Conservation (phyloP, 2,329 filamentous ascomycete species). For the Alternaria hordeiaustralica region DNA sequence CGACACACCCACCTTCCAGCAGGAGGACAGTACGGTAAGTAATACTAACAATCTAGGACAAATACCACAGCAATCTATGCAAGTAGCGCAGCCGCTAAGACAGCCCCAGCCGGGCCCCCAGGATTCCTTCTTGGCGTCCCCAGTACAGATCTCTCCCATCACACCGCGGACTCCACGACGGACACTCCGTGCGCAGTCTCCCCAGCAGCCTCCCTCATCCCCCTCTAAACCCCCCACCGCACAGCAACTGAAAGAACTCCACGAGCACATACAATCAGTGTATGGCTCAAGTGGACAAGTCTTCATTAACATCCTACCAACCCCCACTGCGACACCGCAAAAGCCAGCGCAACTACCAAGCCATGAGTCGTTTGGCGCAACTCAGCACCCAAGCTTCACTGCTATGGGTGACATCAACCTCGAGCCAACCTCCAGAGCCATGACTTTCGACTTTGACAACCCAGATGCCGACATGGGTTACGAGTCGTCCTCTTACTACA, state of each 20-base stretch:
- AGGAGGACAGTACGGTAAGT: constrained; percentile 62
- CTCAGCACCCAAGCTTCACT: constrained; percentile 66
- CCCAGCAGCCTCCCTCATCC: constrained; percentile 41
- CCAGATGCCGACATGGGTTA: constrained; percentile 54
- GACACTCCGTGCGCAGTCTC: constrained; percentile 41
- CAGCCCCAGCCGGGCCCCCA: constrained; percentile 76
- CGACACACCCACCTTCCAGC: constrained; percentile 47
- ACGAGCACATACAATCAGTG: constrained; percentile 53
- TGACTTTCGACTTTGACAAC: constrained; percentile 49
- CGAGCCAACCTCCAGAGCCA: constrained; percentile 47
- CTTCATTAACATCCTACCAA: constrained; percentile 58
- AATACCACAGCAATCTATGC: constrained; percentile 78
- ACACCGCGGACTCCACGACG: constrained; percentile 45
- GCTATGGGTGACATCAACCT: constrained; percentile 57
- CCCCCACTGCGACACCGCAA: constrained; percentile 58
- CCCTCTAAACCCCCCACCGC: constrained; percentile 47
- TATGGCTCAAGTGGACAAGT: constrained; percentile 52
- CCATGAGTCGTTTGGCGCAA: constrained; percentile 58
- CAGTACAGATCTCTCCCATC: constrained; percentile 47
- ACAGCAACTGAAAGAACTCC: constrained; percentile 51
- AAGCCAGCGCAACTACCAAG: constrained; percentile 47
- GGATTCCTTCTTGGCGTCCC: constrained; percentile 45
- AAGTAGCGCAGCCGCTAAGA: constrained; percentile 89
- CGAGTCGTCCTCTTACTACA: constrained; percentile 59
- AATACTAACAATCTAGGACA: constrained; percentile 64